phyloP scores from a whole-genome alignment of 495 filamentous ascomycete species.

The Penicillium salamii region DNA sequence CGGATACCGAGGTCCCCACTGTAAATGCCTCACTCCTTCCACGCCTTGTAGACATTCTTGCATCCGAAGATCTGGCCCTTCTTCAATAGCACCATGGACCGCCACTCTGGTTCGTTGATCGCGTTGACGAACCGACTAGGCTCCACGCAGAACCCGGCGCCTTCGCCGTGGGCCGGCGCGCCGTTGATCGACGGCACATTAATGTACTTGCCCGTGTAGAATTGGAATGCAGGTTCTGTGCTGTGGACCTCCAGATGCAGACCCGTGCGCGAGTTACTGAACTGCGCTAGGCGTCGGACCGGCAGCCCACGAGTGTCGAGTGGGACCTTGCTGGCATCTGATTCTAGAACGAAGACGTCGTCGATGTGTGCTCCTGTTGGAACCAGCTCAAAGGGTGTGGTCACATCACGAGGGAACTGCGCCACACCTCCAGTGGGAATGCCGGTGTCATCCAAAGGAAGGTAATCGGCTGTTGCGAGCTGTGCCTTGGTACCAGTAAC shows the following conservation, averaged over 20 bases:
- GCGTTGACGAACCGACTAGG: slow-evolving; percentile 89
- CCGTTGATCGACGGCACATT: slow-evolving; percentile 70
- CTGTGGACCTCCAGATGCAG: slow-evolving; percentile 80
- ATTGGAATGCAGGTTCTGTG: slow-evolving; percentile 95
- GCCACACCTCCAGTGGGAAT: slow-evolving; percentile 55
- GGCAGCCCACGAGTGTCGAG: slow-evolving; percentile 72
- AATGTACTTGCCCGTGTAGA: slow-evolving; percentile 86
- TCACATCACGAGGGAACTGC: slow-evolving; percentile 54
- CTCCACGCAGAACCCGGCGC: slow-evolving; percentile 86
- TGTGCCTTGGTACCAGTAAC: slow-evolving; percentile 74
- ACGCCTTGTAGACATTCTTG: slow-evolving; percentile 74
- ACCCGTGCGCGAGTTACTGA: slow-evolving; percentile 65
- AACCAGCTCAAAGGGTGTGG: slow-evolving; percentile 64
- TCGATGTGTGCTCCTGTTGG: slow-evolving; percentile 71
- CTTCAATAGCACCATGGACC: slow-evolving; percentile 69
- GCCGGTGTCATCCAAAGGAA: slow-evolving; percentile 66
- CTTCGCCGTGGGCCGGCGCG: slow-evolving; percentile 56
- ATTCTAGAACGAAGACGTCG: slow-evolving; percentile 81
- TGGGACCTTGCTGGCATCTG: slow-evolving; percentile 57
- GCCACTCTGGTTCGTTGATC: slow-evolving; percentile 76
- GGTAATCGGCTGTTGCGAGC: slow-evolving; percentile 67
- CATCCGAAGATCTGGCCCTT: slow-evolving; percentile 78
- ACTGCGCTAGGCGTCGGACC: slow-evolving; percentile 60
- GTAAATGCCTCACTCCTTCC: slow-evolving; percentile 53
- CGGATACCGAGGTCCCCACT: no score